A percentile compares a stretch with the other conserved stretches of the same genome.
These are phyloP conservation scores for Linum usitatissimum DNA, from an alignment of 345 rosid genomes.

Conservation along the genomic window DNA sequence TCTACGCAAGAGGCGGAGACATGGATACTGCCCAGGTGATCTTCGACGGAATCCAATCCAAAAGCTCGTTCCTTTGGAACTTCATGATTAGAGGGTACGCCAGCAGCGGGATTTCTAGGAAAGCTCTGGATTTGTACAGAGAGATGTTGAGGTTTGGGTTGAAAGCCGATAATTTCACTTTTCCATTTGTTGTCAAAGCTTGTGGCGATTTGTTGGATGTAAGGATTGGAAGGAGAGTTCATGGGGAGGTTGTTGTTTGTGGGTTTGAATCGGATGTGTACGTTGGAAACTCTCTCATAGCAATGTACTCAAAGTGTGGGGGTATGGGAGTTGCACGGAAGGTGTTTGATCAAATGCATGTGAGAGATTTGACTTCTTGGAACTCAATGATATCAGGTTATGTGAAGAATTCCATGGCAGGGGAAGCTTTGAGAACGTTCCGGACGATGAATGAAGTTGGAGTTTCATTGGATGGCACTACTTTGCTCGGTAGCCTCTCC, in stretches of 20 bases:
- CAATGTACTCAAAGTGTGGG: constrained; percentile 12
- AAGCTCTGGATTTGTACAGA: constrained; percentile 15
- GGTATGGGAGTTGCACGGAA: neutral
- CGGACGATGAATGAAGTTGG: constrained; percentile 10
- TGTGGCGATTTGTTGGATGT: constrained; percentile 17
- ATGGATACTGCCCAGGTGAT: constrained; percentile 11
- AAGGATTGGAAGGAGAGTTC: constrained; percentile 16
- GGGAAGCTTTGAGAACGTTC: constrained; percentile 9
- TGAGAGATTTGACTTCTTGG: neutral
- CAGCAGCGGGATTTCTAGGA: constrained; percentile 8
- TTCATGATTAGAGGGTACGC: constrained; percentile 23
- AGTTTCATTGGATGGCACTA: constrained; percentile 11
- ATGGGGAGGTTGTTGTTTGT: constrained; percentile 12
- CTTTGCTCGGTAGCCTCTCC: constrained; percentile 10
- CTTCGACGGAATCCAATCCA: constrained; percentile 14
- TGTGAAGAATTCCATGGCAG: neutral
- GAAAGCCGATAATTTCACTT: constrained; percentile 15
- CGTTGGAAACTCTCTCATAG: constrained; percentile 16
- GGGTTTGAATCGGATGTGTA: constrained; percentile 14
- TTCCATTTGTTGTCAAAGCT: constrained; percentile 22
- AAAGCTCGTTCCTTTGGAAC: constrained; percentile 21
- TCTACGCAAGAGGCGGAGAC: constrained; percentile 17
- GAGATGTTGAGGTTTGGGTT: constrained; percentile 6
- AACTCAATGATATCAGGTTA: neutral
- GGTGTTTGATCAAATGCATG: neutral